A percentile compares a stretch with the other conserved stretches of the same genome.
Conservation (phyloP, 345 rosid species). For the Eucalyptus coolabah region DNA sequence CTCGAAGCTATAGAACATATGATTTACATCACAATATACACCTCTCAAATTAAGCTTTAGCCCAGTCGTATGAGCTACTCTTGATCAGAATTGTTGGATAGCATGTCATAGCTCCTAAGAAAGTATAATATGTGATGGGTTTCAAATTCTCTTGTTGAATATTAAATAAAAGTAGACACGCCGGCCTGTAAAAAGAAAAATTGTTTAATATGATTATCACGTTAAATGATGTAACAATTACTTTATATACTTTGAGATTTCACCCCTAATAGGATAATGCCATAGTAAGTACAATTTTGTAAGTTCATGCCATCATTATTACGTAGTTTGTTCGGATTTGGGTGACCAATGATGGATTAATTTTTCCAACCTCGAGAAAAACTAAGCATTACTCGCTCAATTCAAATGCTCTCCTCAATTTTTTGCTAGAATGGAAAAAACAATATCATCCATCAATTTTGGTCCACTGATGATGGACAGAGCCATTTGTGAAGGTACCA, state of each 20-base stretch:
- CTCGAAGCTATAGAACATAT: not conserved
- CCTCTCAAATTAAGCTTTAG: not conserved
- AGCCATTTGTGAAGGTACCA: not conserved
- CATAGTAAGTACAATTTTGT: not conserved
- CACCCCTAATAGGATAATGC: not conserved
- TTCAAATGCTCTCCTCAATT: not conserved
- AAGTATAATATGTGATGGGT: not conserved
- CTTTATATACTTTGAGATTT: not conserved
- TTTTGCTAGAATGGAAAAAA: not conserved
- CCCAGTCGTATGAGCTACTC: not conserved
- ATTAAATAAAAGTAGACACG: not conserved
- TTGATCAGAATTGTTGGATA: not conserved
- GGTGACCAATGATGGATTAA: not conserved
- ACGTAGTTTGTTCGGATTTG: not conserved
- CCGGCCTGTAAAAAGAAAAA: not conserved
- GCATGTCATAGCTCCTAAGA: not conserved
- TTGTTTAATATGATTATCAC: not conserved
- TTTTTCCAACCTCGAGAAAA: not conserved
- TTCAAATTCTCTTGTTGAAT: not conserved
- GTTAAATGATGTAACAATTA: not conserved
- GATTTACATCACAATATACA: not conserved
- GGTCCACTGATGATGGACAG: not conserved
- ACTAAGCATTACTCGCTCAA: not conserved
- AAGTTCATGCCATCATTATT: not conserved
- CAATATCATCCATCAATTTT: not conserved